Conservation (phyloP, 441 rosid genomes). For the Capsella rubella region DNA sequence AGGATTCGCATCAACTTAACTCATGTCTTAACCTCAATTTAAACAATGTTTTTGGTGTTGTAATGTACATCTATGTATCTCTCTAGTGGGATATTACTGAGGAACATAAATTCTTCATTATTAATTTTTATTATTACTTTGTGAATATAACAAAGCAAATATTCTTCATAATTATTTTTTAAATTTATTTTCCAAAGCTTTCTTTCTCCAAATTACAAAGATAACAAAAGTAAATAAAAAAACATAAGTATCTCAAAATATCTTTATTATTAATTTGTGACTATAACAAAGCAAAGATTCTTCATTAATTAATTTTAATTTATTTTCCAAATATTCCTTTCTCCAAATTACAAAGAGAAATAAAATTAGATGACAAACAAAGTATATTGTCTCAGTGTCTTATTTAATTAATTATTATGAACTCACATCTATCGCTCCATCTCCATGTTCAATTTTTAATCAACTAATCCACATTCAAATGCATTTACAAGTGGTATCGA, state of each 20-base stretch:
- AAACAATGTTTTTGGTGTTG: no score
- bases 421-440: background rate
- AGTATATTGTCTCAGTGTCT: no score
- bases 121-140: background rate
- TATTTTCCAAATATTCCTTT: no score
- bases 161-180: background rate
- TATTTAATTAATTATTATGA: no score
- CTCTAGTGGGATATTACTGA: background rate
- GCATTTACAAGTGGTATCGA: background rate
- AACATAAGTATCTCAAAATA: no score
- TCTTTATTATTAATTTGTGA: no score
- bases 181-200: background rate
- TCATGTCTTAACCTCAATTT: constrained; percentile 21
- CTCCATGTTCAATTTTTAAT: background rate
- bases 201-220: background rate
- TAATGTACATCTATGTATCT: background rate
- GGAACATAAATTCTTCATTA: background rate
- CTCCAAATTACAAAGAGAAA: background rate
- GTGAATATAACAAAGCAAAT: background rate
- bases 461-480: background rate
- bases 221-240: no score
- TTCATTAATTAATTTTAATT: no score
- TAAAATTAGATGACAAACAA: background rate
- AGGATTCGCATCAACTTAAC: background rate
- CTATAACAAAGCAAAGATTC: no score